Evolutionary conservation across 257 asterid species (phyloP).

Genomic region (Perilla frutescens): DNA sequence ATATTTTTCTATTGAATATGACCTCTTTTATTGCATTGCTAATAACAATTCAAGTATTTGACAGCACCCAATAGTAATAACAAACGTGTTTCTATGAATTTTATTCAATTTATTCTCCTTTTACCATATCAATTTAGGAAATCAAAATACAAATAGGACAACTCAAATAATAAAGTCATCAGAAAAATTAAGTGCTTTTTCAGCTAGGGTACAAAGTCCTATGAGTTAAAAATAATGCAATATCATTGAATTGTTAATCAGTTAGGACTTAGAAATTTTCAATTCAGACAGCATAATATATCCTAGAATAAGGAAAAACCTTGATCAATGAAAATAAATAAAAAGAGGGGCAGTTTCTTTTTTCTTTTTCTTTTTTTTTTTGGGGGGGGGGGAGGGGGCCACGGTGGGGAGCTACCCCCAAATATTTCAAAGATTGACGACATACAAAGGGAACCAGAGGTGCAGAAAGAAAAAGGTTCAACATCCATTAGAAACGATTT

Average conservation of each 20-base stretch:
- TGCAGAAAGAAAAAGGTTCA: conserved; percentile 8
- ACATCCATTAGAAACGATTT: not conserved
- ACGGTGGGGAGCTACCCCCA: too few relatives aligned
- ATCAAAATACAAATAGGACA: not conserved
- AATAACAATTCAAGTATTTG: not conserved
- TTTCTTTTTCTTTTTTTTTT: not conserved
- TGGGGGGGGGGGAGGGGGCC: too few relatives aligned
- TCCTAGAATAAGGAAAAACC: not conserved
- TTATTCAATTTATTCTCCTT: not conserved
- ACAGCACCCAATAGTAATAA: not conserved
- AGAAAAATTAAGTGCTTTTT: not conserved
- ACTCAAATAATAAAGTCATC: not conserved
- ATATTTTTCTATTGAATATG: not conserved
- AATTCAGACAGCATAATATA: not conserved
- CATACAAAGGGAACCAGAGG: conserved; percentile 9
- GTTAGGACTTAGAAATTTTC: not conserved
- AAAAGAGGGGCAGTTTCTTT: not conserved
- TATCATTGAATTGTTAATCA: not conserved
- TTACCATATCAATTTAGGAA: not conserved
- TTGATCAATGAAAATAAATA: not conserved
- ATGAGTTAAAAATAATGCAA: not conserved
- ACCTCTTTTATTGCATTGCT: not conserved
- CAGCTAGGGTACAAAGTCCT: not conserved
- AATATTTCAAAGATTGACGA: too few relatives aligned
- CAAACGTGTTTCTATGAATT: not conserved